Conservation (phyloP, 139 green algal species). For the Ettlia oleoabundans region DNA sequence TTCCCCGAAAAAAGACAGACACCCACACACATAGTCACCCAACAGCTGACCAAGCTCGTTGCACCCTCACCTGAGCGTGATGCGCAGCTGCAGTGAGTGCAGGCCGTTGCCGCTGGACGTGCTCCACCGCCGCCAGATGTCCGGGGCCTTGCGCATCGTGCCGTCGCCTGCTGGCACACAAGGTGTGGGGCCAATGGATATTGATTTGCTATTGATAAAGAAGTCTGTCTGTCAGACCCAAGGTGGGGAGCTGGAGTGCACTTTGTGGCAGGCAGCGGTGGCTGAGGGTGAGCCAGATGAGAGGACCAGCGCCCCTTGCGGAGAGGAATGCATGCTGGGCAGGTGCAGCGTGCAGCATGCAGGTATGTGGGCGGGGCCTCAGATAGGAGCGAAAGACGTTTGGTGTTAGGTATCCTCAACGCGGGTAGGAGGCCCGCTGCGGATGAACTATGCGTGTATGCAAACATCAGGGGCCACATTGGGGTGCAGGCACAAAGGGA, state of each 20-base stretch:
- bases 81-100: conserved; percentile 91
- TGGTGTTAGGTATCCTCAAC: not conserved
- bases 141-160: conserved; percentile 96
- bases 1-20: too few species aligned
- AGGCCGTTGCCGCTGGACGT: conserved; percentile 84
- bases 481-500: not conserved
- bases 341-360: too few species aligned
- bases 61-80: too few species aligned
- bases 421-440: conserved; percentile 29
- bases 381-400: conserved; percentile 37
- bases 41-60: too few species aligned
- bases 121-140: conserved; percentile 95
- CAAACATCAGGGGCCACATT: conserved; percentile 16
- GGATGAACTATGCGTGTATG: conserved; percentile 36
- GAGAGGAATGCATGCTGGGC: too few species aligned
- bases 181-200: not conserved
- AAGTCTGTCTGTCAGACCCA: not conserved
- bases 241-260: not conserved
- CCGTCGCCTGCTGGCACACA: conserved; percentile 78
- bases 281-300: not conserved
- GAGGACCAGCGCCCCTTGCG: not conserved
- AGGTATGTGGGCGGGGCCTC: conserved; percentile 7
- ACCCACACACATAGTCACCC: too few species aligned
- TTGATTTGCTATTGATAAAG: not conserved
- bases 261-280: not conserved